Evolutionary conservation across 2,329 filamentous ascomycete species (phyloP).

Genomic region (Rutstroemia sp.): DNA sequence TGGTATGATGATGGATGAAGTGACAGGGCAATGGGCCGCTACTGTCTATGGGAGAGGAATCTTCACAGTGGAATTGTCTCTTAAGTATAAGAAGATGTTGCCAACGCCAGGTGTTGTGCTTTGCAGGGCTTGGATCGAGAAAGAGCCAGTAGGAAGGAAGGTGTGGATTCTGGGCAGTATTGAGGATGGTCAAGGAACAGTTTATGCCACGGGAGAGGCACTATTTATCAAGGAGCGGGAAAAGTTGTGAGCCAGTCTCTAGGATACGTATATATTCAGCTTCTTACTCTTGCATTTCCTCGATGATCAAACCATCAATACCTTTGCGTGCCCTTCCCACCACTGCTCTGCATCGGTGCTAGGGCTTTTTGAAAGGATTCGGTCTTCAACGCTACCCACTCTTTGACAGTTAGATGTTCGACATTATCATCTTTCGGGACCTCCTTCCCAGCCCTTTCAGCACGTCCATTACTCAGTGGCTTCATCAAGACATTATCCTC

Average conservation of each 20-base stretch:
- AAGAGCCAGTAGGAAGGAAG: not conserved
- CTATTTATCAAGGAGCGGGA: slow-evolving; percentile 34
- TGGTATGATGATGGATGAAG: not conserved
- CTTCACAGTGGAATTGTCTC: not conserved
- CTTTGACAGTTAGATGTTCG: not conserved
- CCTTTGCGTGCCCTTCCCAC: not conserved
- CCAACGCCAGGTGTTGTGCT: not conserved
- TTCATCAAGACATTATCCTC: slow-evolving; percentile 39
- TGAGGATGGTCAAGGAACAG: slow-evolving; percentile 29
- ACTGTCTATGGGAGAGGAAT: not conserved
- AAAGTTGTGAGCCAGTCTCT: not conserved
- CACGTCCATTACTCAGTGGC: not conserved
- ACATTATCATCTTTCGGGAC: not conserved
- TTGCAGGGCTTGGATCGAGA: not conserved
- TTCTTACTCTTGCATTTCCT: not conserved
- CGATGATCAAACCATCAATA: not conserved
- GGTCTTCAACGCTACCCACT: not conserved
- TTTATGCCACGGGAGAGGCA: slow-evolving; percentile 45
- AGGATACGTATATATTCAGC: not conserved
- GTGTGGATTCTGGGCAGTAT: not conserved
- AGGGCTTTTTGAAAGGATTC: not conserved
- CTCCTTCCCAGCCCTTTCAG: not conserved
- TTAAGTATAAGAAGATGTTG: not conserved
- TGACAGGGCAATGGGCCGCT: not conserved
- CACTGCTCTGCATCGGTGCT: not conserved